Evolutionary conservation across 352 stramenopile species (phyloP).

Genomic region (Phytophthora meadii): DNA sequence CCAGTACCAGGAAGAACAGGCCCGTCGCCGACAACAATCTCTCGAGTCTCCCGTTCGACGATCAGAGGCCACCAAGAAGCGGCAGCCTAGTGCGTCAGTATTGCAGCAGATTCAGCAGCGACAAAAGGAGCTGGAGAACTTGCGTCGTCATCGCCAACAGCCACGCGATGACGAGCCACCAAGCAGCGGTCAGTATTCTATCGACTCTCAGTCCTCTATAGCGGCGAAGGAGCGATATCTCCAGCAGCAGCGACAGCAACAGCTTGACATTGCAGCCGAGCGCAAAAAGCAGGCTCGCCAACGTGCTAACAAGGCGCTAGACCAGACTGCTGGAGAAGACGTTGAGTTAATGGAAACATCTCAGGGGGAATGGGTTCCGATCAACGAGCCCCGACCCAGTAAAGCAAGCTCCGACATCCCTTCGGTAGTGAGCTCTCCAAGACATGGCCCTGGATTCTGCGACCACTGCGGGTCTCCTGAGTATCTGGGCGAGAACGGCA

Average conservation of each 20-base stretch:
- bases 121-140: constrained; percentile 36
- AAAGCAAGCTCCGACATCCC: constrained; percentile 20
- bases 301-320: constrained; percentile 33
- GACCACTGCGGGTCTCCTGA: constrained; percentile 49
- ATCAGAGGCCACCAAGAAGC: constrained; percentile 18
- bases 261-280: constrained; percentile 30
- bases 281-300: constrained; percentile 20
- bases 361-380: constrained; percentile 71
- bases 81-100: constrained; percentile 19
- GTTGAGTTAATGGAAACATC: constrained; percentile 68
- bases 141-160: constrained; percentile 33
- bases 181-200: constrained; percentile 23
- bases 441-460: constrained; percentile 40
- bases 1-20: constrained; percentile 37
- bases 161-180: constrained; percentile 35
- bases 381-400: constrained; percentile 23
- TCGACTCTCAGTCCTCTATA: constrained; percentile 30
- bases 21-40: constrained; percentile 29
- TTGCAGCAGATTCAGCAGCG: constrained; percentile 44
- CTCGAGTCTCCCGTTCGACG: constrained; percentile 14
- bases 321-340: constrained; percentile 47
- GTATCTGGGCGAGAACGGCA: constrained; percentile 51
- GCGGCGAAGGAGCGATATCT: constrained; percentile 45
- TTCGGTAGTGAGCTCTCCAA: constrained; percentile 29
- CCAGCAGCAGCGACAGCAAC: constrained; percentile 46